Conservation (phyloP, 148 eudicot species). For the Rhododendron griersonianum region DNA sequence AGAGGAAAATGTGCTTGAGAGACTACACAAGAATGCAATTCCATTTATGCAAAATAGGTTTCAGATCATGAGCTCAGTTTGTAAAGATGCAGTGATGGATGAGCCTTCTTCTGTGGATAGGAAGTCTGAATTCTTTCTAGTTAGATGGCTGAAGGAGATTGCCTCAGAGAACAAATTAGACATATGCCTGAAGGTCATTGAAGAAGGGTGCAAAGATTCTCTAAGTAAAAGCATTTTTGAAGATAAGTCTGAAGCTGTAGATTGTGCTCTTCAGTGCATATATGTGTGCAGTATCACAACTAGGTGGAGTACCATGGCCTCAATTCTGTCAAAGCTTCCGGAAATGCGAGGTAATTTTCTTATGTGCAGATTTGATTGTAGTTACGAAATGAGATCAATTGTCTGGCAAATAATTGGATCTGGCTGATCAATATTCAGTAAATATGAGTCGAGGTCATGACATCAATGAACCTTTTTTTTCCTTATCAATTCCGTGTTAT, state of each 20-base stretch:
- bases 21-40: slow-evolving; percentile 60
- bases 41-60: slow-evolving; percentile 67
- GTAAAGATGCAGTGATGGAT: slow-evolving; percentile 14
- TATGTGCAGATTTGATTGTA: slow-evolving; percentile 1
- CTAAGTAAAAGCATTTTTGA: slow-evolving; percentile 43
- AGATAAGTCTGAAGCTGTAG: slow-evolving; percentile 62
- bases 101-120: slow-evolving; percentile 15
- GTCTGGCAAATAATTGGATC: neutral
- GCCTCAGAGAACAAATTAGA: slow-evolving; percentile 65
- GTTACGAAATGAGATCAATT: slow-evolving; percentile 2
- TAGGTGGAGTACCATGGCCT: slow-evolving; percentile 88
- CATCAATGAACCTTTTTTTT: neutral
- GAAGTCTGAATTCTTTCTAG: slow-evolving; percentile 54
- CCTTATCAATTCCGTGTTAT: neutral
- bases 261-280: slow-evolving; percentile 84
- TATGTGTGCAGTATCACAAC: slow-evolving; percentile 60
- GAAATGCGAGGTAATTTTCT: slow-evolving; percentile 49
- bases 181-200: slow-evolving; percentile 65
- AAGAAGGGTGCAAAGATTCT: slow-evolving; percentile 60
- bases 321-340: slow-evolving; percentile 72
- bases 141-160: slow-evolving; percentile 86
- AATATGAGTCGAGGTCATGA: neutral
- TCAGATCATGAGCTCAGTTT: slow-evolving; percentile 17
- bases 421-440: neutral
- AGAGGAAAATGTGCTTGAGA: slow-evolving; percentile 61